Percentiles rank a stretch among this genome's conserved stretches.
phyloP scores from a whole-genome alignment of 2,329 filamentous ascomycete species.

The Pyrenochaeta sp. region DNA sequence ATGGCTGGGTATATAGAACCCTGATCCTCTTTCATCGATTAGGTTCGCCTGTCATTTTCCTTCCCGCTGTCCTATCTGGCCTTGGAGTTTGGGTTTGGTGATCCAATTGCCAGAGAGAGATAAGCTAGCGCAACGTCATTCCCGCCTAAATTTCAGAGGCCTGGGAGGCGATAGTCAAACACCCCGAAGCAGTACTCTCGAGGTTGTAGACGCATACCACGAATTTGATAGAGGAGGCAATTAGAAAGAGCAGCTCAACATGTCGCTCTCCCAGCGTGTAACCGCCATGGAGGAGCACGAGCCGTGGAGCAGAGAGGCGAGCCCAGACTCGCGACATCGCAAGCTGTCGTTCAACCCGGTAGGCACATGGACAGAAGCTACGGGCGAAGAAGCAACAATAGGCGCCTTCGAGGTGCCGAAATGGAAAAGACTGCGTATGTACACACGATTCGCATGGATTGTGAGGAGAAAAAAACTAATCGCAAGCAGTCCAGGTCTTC shows the following conservation, averaged over 20 bases:
- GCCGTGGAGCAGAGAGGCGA: conserved; percentile 49
- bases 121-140: conserved; percentile 17
- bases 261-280: conserved; percentile 52
- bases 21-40: conserved; percentile 2
- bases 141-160: conserved; percentile 4
- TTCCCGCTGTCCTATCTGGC: background rate
- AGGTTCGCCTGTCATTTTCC: conserved; percentile 2
- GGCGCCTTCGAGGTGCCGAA: conserved; percentile 64
- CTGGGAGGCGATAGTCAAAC: background rate
- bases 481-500: conserved; percentile 69
- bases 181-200: background rate
- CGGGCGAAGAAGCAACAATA: conserved; percentile 51
- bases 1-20: conserved; percentile 23
- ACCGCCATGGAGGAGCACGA: conserved; percentile 53
- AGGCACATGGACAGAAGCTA: conserved; percentile 54
- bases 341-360: conserved; percentile 62
- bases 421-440: conserved; percentile 62
- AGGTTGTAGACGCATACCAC: background rate
- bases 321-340: conserved; percentile 50
- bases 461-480: conserved; percentile 20
- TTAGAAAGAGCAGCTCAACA: conserved; percentile 21
- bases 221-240: background rate
- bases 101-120: conserved; percentile 9
- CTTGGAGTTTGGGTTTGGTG: conserved; percentile 3
- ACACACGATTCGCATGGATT: background rate